phyloP scores from a whole-genome alignment of 1,284 basidiomycete genomes.

The Ustilago hordei region DNA sequence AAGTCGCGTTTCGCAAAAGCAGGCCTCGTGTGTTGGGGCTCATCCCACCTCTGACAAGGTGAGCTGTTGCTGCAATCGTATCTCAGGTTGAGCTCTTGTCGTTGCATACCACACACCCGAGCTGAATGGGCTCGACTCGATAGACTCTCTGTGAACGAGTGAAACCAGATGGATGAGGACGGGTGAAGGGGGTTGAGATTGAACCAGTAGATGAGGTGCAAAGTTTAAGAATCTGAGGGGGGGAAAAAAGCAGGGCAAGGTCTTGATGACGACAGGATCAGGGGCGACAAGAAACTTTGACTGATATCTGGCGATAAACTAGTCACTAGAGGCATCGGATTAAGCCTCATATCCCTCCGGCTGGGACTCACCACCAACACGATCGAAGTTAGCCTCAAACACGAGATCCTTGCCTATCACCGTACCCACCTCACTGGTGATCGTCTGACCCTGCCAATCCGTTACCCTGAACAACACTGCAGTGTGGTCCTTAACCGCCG shows the following conservation, averaged over 20 bases:
- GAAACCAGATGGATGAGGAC: no score
- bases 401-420: slow-evolving; percentile 24
- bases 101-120: no score
- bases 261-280: not conserved
- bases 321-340: not conserved
- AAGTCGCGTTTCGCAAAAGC: no score
- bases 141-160: no score
- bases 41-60: no score
- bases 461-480: slow-evolving; percentile 34
- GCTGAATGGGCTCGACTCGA: no score
- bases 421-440: slow-evolving; percentile 31
- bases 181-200: no score
- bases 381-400: slow-evolving; percentile 41
- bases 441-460: slow-evolving; percentile 49
- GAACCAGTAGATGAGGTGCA: no score
- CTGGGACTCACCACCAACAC: not conserved
- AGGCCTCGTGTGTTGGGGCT: no score
- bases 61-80: no score
- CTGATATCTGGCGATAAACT: not conserved
- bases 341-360: not conserved
- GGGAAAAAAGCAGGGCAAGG: not conserved
- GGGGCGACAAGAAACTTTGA: not conserved
- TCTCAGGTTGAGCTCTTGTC: no score
- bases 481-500: not conserved
- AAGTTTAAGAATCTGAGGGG: no score